These are phyloP conservation scores for Parasarocladium wereldwijsianum DNA, from an alignment of 2,329 filamentous ascomycete genomes.

Conservation along the genomic window DNA sequence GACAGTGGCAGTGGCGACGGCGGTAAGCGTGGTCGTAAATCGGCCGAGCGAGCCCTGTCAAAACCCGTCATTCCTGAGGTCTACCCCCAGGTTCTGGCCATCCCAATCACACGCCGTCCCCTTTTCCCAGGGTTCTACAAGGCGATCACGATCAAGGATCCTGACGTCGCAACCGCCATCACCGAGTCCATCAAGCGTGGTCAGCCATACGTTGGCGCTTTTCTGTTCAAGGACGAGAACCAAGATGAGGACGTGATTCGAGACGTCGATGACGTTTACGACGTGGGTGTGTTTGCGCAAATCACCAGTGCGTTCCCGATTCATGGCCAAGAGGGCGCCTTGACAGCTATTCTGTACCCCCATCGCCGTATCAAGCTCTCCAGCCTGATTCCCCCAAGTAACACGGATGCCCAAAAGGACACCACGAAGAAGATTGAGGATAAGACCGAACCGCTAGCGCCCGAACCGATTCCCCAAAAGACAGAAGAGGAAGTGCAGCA, in stretches of 20 bases:
- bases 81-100: constrained; percentile 94
- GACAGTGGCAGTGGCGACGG: constrained; percentile 40
- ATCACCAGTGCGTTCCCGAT: constrained; percentile 94
- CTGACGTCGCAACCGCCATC: constrained; percentile 80
- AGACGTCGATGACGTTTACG: constrained; percentile 79
- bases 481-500: constrained; percentile 34
- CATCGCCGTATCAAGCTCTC: constrained; percentile 89
- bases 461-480: constrained; percentile 46
- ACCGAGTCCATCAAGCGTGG: constrained; percentile 94
- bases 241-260: constrained; percentile 90
- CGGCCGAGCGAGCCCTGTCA: constrained; percentile 59
- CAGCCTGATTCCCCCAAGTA: constrained; percentile 54
- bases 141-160: constrained; percentile 90
- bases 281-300: constrained; percentile 93
- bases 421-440: constrained; percentile 33
- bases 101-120: constrained; percentile 85
- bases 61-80: constrained; percentile 88
- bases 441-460: constrained; percentile 31
- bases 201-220: constrained; percentile 93
- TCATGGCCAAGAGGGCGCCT: constrained; percentile 65
- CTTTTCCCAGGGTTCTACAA: constrained; percentile 98
- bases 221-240: constrained; percentile 91
- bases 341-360: constrained; percentile 91
- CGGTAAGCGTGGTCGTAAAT: constrained; percentile 58
- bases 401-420: constrained; percentile 23